These are phyloP conservation scores for Penicillium freii DNA, from an alignment of 2,329 filamentous ascomycete genomes.

Conservation along the genomic window DNA sequence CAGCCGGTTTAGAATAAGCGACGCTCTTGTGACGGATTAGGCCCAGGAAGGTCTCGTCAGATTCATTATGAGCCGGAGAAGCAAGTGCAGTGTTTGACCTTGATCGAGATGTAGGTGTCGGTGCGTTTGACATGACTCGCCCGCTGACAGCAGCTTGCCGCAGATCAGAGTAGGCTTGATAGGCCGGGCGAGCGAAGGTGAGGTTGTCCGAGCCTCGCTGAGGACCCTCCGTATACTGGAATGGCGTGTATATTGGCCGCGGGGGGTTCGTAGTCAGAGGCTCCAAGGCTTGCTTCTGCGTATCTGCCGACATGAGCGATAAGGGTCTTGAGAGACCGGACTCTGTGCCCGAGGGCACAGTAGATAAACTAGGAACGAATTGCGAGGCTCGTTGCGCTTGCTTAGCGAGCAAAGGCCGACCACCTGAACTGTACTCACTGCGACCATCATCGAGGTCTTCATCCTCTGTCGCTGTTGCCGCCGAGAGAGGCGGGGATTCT, in stretches of 20 bases:
- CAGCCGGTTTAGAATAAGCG: constrained; percentile 34
- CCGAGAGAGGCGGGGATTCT: constrained; percentile 9
- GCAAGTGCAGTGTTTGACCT: constrained; percentile 19
- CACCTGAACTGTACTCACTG: constrained; percentile 52
- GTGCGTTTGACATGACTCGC: constrained; percentile 42
- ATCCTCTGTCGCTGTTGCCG: neutral
- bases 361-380: constrained; percentile 14
- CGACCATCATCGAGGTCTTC: constrained; percentile 28
- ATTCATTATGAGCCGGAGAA: constrained; percentile 30
- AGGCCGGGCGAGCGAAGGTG: constrained; percentile 42
- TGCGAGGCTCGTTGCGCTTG: constrained; percentile 16
- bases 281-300: constrained; percentile 23
- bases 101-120: constrained; percentile 17
- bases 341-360: constrained; percentile 6
- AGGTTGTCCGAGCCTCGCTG: constrained; percentile 43
- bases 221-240: constrained; percentile 45
- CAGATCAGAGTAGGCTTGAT: constrained; percentile 49
- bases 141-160: constrained; percentile 47
- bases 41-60: constrained; percentile 49
- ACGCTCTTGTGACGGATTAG: constrained; percentile 48
- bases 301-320: constrained; percentile 17
- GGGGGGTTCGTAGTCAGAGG: constrained; percentile 40
- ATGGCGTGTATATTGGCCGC: constrained; percentile 45
- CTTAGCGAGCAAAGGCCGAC: constrained; percentile 47
- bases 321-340: neutral